These are phyloP conservation scores for Senecio squalidus DNA, from an alignment of 140 eudicot species.

Conservation along the genomic window DNA sequence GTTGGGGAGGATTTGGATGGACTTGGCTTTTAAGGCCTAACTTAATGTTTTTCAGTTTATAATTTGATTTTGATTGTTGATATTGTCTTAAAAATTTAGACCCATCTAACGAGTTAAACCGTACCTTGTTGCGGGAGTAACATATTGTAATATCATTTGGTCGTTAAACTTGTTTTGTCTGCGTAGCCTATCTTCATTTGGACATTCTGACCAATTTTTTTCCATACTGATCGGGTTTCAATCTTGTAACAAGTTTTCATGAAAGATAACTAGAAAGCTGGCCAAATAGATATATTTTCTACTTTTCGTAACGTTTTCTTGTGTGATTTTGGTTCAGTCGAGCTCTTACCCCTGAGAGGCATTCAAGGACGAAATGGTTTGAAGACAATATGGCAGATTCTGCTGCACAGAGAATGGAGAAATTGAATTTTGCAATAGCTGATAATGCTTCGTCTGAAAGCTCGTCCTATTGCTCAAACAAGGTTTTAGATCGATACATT, in stretches of 20 bases:
- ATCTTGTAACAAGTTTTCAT: not conserved
- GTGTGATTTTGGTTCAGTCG: conserved; percentile 28
- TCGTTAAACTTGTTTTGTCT: not conserved
- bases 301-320: conserved; percentile 10
- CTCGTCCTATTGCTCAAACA: conserved; percentile 64
- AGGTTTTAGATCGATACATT: conserved; percentile 76
- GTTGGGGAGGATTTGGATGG: too few species aligned
- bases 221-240: not conserved
- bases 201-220: conserved; percentile 2
- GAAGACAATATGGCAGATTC: conserved; percentile 23
- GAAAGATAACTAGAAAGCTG: not conserved
- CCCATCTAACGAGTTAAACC: not conserved
- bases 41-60: not conserved
- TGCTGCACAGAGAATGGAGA: conserved; percentile 33
- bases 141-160: not conserved
- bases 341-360: conserved; percentile 73
- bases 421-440: conserved; percentile 20
- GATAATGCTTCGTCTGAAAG: conserved; percentile 51
- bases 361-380: conserved; percentile 37
- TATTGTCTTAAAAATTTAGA: not conserved
- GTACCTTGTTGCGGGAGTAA: not conserved
- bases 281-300: not conserved
- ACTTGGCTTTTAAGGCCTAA: not conserved
- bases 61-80: not conserved
- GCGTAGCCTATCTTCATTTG: not conserved